Evolutionary conservation across 106 monocot species (phyloP).

Genomic region (Phalaenopsis aphrodite): DNA sequence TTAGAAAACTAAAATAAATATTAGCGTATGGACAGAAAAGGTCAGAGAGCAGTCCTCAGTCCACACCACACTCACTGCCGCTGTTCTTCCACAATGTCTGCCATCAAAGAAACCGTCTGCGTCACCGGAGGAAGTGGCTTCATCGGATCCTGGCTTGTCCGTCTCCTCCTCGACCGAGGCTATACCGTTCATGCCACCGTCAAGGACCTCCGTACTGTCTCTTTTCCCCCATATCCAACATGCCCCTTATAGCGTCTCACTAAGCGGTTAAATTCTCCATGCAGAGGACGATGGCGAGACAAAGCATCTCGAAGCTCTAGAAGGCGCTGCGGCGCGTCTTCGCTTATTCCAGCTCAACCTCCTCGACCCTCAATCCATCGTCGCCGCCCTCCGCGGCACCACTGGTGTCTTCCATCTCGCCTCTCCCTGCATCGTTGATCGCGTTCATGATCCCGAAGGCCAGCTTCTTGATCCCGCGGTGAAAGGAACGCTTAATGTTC

Average conservation of each 20-base stretch:
- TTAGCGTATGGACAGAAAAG: too few species aligned
- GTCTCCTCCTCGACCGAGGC: constrained; percentile 67
- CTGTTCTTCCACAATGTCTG: neutral
- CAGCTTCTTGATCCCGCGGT: constrained; percentile 81
- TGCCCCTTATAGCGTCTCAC: neutral
- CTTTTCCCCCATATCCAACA: neutral
- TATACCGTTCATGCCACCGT: constrained; percentile 82
- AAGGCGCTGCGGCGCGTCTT: constrained; percentile 30
- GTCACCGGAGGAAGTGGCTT: constrained; percentile 71
- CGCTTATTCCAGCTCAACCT: constrained; percentile 51
- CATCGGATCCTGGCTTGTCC: constrained; percentile 65
- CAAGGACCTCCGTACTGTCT: constrained; percentile 40
- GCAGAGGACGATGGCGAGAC: constrained; percentile 67
- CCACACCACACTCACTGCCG: neutral
- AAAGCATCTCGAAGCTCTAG: constrained; percentile 47
- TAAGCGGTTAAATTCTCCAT: neutral
- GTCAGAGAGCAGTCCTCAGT: too few species aligned
- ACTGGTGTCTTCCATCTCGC: constrained; percentile 63
- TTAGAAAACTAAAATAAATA: too few species aligned
- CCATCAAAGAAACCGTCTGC: constrained; percentile 21
- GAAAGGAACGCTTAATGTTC: constrained; percentile 87
- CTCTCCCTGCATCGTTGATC: constrained; percentile 59
- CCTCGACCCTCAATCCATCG: constrained; percentile 39
- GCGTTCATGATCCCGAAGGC: constrained; percentile 59
- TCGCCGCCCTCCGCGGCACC: constrained; percentile 35